These are phyloP conservation scores for Canna indica DNA, from an alignment of 176 grass and related monocot genomes.

Conservation along the genomic window DNA sequence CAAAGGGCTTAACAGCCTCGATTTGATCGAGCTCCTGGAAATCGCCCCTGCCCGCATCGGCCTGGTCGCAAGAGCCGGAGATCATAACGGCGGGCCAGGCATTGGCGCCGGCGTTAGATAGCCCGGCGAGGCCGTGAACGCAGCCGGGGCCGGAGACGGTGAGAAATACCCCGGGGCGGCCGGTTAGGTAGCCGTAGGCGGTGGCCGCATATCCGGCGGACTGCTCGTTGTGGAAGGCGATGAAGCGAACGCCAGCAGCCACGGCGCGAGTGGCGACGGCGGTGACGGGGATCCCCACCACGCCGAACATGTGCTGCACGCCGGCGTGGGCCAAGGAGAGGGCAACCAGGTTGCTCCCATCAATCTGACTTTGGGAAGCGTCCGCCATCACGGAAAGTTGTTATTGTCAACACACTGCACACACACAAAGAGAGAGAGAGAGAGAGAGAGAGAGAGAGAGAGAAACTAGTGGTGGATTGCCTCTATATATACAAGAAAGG, in stretches of 20 bases:
- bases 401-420: too few relatives aligned
- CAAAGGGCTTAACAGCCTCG: conserved; percentile 62
- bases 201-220: conserved; percentile 84
- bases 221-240: conserved; percentile 94
- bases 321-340: conserved; percentile 50
- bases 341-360: conserved; percentile 58
- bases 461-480: too few relatives aligned
- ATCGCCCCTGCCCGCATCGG: conserved; percentile 64
- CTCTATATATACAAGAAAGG: neutral
- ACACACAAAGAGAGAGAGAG: too few relatives aligned
- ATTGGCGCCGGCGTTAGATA: conserved; percentile 80
- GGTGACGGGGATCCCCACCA: conserved; percentile 92
- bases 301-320: conserved; percentile 75
- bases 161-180: conserved; percentile 52
- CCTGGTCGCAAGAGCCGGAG: conserved; percentile 77
- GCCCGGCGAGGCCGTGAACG: conserved; percentile 74
- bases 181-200: conserved; percentile 73
- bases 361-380: conserved; percentile 20
- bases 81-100: conserved; percentile 80
- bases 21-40: conserved; percentile 98
- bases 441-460: neutral
- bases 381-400: neutral
- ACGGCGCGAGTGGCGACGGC: conserved; percentile 63
- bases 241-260: conserved; percentile 57
- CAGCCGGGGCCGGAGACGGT: conserved; percentile 86